phyloP scores from a whole-genome alignment of 495 filamentous ascomycete genomes.

The Neurospora cerealis region DNA sequence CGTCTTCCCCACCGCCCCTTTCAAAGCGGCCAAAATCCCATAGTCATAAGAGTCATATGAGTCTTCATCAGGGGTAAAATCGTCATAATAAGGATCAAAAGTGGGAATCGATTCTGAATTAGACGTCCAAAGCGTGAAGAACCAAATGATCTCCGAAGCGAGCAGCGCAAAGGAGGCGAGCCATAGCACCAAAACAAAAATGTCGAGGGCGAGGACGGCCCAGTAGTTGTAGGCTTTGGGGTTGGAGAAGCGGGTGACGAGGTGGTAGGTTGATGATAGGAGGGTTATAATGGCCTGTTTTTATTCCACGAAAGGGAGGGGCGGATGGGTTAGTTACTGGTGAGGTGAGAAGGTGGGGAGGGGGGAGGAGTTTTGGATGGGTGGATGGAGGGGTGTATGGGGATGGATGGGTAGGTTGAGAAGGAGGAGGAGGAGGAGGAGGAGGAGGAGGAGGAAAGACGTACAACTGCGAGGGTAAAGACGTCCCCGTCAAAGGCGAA shows the following conservation, averaged over 20 bases:
- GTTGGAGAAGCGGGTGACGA: constrained; percentile 23
- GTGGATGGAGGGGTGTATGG: neutral
- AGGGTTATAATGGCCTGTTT: constrained; percentile 31
- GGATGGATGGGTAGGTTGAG: neutral
- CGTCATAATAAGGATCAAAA: neutral
- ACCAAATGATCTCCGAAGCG: constrained; percentile 23
- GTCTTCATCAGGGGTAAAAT: neutral
- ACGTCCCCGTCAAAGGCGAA: constrained; percentile 18
- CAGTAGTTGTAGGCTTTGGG: constrained; percentile 36
- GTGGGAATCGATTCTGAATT: neutral
- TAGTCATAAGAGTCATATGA: neutral
- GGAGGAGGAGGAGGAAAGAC: constrained; percentile 3
- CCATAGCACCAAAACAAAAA: constrained; percentile 37
- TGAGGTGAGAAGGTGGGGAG: neutral
- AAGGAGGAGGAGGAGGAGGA: neutral
- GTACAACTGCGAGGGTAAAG: constrained; percentile 33
- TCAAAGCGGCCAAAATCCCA: neutral
- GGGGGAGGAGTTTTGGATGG: neutral
- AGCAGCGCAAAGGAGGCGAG: constrained; percentile 32
- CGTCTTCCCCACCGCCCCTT: neutral
- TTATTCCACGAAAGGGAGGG: neutral
- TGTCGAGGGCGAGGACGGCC: constrained; percentile 36
- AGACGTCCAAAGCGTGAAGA: neutral
- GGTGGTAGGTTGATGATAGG: constrained; percentile 29
- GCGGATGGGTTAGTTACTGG: neutral